Evolutionary conservation across 2,329 filamentous ascomycete species (phyloP), one percentile per base, ranked within the genome.

Genomic region (Mycosphaerelloides madeirae): DNA sequence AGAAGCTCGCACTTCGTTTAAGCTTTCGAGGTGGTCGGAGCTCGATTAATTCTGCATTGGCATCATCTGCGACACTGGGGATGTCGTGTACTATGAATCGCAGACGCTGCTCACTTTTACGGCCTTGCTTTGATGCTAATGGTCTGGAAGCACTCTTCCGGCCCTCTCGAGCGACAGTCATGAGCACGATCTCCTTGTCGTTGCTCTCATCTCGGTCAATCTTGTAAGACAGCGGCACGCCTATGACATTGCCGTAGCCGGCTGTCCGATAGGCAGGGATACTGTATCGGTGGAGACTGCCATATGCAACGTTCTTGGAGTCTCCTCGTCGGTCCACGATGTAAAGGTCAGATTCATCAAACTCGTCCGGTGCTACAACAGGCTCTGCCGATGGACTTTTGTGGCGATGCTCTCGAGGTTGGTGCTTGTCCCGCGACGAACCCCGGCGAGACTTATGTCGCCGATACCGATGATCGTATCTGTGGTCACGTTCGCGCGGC

Each of bases 291-390:
- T 95, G 81, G 31, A 85, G 75, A 20, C 79, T 77, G 2, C 86
- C 87, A 62, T 90, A 96, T 19, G 77, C 76, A 34, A 84, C 65
- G 53, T 93, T 88, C 37, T 88, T 76, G 3, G 76, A 71, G 58
- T 97, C 91, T 0, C 91, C 90, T 58, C 80, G 81, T 32, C 72
- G 79, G 65, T 97, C 91, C 40, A 86, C 58, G 34, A 79, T 57
- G 62, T 79, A 90, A 3, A 75, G 60, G 31, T 58, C 61, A 38
- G 56, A 58, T 22, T 58, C 56, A 19, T 55, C 47, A 19, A 47
- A 43, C 12, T 59, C 58, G 20, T 48, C 37, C 28, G 29, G 20
- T 3, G 38, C 34, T 28, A 38, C 32, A 19, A 34, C 31, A 15
- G 15, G 28, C 5, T 32, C 22, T 31, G 31, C 9, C n/a, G 22